Evolutionary conservation across 805 yeast genomes (phyloP).

Genomic region (Komagataella pastoris): DNA sequence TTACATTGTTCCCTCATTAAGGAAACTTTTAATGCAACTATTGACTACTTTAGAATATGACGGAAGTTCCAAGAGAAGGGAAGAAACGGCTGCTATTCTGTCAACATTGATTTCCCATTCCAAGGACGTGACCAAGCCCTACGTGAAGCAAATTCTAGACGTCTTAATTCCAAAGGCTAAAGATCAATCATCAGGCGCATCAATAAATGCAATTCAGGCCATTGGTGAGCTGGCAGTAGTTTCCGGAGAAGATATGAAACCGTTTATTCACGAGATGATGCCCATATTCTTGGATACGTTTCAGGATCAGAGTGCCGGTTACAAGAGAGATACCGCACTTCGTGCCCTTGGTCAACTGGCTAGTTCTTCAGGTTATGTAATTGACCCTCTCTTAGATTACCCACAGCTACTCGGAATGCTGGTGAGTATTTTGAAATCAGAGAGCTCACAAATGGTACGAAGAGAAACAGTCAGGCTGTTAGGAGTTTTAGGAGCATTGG

Average conservation of each 20-base stretch:
- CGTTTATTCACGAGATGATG: constrained; percentile 67
- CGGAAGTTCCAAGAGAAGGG: constrained; percentile 54
- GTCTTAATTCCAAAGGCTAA: constrained; percentile 66
- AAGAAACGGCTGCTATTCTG: constrained; percentile 71
- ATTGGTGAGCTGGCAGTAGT: constrained; percentile 83
- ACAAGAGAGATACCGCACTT: constrained; percentile 81
- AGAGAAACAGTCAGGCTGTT: constrained; percentile 80
- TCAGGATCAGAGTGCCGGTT: constrained; percentile 84
- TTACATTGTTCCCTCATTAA: constrained; percentile 81
- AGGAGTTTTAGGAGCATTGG: constrained; percentile 93
- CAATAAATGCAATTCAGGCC: constrained; percentile 74
- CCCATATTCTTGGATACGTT: constrained; percentile 78
- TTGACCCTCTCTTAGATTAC: constrained; percentile 82
- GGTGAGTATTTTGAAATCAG: constrained; percentile 71
- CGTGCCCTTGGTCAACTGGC: constrained; percentile 81
- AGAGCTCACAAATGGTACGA: constrained; percentile 58
- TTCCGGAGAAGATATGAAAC: constrained; percentile 74
- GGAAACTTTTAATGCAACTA: constrained; percentile 77
- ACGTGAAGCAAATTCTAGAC: constrained; percentile 81
- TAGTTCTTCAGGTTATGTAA: constrained; percentile 86
- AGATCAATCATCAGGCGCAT: constrained; percentile 67
- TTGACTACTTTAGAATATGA: constrained; percentile 79
- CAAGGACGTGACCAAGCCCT: constrained; percentile 75
- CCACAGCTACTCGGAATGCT: constrained; percentile 80
- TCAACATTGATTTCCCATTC: constrained; percentile 68